These are phyloP conservation scores for Trebouxia sp. DNA, from an alignment of 139 green algal species.

Conservation along the genomic window DNA sequence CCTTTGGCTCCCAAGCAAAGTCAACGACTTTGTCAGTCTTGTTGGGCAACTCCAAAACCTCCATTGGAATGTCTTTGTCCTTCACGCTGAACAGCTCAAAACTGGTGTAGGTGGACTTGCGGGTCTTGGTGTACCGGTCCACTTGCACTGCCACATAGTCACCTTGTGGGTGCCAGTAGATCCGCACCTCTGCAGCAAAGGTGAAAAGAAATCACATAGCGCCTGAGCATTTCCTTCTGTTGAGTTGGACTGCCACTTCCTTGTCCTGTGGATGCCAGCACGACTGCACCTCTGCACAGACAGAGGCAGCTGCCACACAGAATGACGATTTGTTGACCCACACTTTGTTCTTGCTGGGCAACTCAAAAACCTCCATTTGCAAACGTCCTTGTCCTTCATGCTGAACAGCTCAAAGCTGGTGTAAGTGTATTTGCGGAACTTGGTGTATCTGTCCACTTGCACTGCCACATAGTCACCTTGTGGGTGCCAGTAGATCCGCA, in stretches of 20 bases:
- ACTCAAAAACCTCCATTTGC: slow-evolving; percentile 88
- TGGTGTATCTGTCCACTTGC: slow-evolving; percentile 95
- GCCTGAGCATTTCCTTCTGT: neutral
- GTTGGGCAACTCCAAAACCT: slow-evolving; percentile 81
- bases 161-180: slow-evolving; percentile 97
- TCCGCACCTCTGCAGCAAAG: slow-evolving; percentile 71
- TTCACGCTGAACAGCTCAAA: slow-evolving; percentile 95
- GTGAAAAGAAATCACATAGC: neutral
- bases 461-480: slow-evolving; percentile 96
- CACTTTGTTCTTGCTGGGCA: slow-evolving; percentile 81
- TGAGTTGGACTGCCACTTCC: too few relatives aligned
- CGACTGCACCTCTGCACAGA: too few relatives aligned
- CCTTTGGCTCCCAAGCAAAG: slow-evolving; percentile 92
- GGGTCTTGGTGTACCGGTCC: slow-evolving; percentile 96
- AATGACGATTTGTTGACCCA: too few relatives aligned
- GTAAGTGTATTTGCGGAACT: slow-evolving; percentile 96
- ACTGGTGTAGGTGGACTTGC: slow-evolving; percentile 92
- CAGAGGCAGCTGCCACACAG: too few relatives aligned
- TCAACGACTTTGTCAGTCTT: slow-evolving; percentile 77
- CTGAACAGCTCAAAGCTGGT: slow-evolving; percentile 96
- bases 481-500: slow-evolving; percentile 96
- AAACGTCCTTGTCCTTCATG: slow-evolving; percentile 73
- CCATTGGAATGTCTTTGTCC: slow-evolving; percentile 84
- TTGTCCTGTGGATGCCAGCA: too few relatives aligned
- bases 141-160: slow-evolving; percentile 97